Base-by-base conservation (phyloP, 352 stramenopile species). In the Pythium diclinum region DNA sequence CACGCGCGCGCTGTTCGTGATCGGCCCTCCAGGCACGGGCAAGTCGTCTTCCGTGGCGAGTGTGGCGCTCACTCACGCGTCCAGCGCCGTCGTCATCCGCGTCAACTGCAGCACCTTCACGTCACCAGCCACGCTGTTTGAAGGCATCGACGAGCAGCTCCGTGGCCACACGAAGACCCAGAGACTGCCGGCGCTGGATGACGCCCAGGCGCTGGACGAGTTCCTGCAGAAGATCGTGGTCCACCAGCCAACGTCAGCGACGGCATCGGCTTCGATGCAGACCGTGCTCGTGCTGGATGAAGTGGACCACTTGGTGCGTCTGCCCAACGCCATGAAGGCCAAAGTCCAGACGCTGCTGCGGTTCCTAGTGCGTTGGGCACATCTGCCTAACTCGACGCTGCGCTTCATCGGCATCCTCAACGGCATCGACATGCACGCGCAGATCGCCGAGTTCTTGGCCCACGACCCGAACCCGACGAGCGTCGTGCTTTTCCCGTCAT, bases 391-490 rank as follows among this genome's bases (percentile, higher is more conserved):
- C 2, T 59, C 69, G 14, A 42, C 42, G 7, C 55, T 89, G 47
- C 77, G 76, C 58, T 85, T 91, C 46, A 46, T 91, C 51, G 78
- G 78, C 14, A 85, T 91, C 56, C 83, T 91, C 73, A 91, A 91
- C 51, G 82, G 82, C 33, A 63, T 89, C 54, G 83, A 91, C 63
- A 88, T 91, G 83, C 85, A 88, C 61, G 53, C 81, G 16, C 77
- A 79, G 34, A 74, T 91, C 32, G 63, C 60, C 10, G 51, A 48
- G 14, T 73, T 77, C 54, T 63, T 77, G 28, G 58, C 78, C 0
- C 67, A 74, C 19, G 56, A 72, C 6, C 40, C 81, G 10, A 28
- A 65, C 17, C 56, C 52, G 21, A 61, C 59, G 21, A 53, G 33
- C 21, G 69, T 89, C 3, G 68, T 88, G 21, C 59, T 89, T 19